Evolutionary conservation across 2,329 filamentous ascomycete species (phyloP), one percentile per base, ranked within the genome.

Genomic region (Penicillium sp.): DNA sequence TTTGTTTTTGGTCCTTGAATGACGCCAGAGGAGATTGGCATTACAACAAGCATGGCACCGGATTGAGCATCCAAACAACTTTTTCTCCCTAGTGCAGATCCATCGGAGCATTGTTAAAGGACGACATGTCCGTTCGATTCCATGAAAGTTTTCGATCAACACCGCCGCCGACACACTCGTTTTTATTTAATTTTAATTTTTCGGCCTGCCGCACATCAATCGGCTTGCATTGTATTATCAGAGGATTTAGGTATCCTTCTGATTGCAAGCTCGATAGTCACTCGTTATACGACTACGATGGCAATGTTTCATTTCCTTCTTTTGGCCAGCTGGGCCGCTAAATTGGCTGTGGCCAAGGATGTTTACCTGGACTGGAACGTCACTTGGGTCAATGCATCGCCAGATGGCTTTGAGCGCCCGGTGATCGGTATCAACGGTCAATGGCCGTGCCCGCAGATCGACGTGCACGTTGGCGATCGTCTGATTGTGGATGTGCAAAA

Each of bases 361-460:
- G 63, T 66, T 2, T 56, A 60, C 49, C 54, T 65, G 4, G 45
- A 64, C 7, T 90, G 88, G 75, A 84, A 86, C 64, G 79, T 90
- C 59, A 83, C 81, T 55, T 92, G 89, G 89, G 84, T 90, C 11
- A 82, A 75, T 41, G 83, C 86, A 31, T 88, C 89, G 64, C 90
- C 89, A 0, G 89, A 93, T 74, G 86, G 85, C 22, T 76, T 80
- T 7, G 78, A 82, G 37, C 81, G 89, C 29, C 81, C 85, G 1
- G 82, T 83, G 3, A 89, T 93, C 67, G 89, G 88, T 44, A 88
- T 94, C 75, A 93, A 94, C 66, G 84, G 83, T 4, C 71, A 86
- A 74, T 91, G 89, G 87, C 90, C 89, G 1, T 81, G 89, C 50
- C 89, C 90, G 85, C 64, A 70, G 46, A 66, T 78, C 9, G 68